These are phyloP conservation scores for Cubamyces lactineus DNA, from an alignment of 768 basidiomycete species.

Conservation along the genomic window DNA sequence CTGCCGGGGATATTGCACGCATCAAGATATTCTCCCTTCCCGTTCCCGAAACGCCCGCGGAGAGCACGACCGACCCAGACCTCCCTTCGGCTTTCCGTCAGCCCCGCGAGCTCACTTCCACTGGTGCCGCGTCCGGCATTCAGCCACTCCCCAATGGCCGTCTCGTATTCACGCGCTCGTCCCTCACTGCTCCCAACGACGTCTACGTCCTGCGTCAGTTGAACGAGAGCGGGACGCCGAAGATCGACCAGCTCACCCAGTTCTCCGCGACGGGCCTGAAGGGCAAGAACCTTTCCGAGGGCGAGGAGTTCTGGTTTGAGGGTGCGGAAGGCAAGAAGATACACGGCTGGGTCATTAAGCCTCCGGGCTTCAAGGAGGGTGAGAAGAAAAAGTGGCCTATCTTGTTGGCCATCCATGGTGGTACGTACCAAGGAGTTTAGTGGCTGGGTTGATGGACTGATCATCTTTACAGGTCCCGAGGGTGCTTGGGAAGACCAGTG, in stretches of 20 bases:
- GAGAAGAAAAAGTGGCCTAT: slow-evolving; percentile 77
- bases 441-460: background rate
- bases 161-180: slow-evolving; percentile 73
- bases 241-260: slow-evolving; percentile 61
- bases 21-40: slow-evolving; percentile 74
- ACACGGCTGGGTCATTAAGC: slow-evolving; percentile 86
- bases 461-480: slow-evolving; percentile 55
- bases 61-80: slow-evolving; percentile 57
- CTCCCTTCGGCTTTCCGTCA: slow-evolving; percentile 45
- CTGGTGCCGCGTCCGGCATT: slow-evolving; percentile 61
- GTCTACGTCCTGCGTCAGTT: slow-evolving; percentile 65
- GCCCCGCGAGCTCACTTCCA: slow-evolving; percentile 63
- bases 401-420: slow-evolving; percentile 82
- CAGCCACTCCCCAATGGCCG: slow-evolving; percentile 61
- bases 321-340: slow-evolving; percentile 77
- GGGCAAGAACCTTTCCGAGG: slow-evolving; percentile 59
- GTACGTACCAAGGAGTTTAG: slow-evolving; percentile 31
- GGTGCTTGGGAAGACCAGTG: slow-evolving; percentile 90
- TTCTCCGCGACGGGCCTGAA: slow-evolving; percentile 62
- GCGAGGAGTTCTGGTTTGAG: slow-evolving; percentile 89
- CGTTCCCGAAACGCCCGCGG: slow-evolving; percentile 61
- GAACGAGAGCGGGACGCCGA: slow-evolving; percentile 34
- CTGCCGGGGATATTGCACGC: slow-evolving; percentile 78
- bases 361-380: slow-evolving; percentile 70
- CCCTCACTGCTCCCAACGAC: slow-evolving; percentile 80